These are phyloP conservation scores for Oryza australiensis DNA, from an alignment of 176 grass and related monocot species.

Conservation along the genomic window DNA sequence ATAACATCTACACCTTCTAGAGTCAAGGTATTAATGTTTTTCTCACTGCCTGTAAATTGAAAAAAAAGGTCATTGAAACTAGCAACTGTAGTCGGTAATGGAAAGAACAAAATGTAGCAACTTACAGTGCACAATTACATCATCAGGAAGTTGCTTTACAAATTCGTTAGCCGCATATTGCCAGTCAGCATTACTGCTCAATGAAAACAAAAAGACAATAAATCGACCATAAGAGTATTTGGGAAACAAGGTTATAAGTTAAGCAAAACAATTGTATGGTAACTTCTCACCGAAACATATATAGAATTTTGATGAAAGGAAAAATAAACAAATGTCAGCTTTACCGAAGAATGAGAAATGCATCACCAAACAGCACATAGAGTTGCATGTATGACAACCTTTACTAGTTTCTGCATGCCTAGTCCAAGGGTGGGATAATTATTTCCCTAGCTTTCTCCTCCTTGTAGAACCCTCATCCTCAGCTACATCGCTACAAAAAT, in stretches of 20 bases:
- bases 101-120: neutral
- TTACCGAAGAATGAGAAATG: neutral
- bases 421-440: neutral
- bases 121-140: constrained; percentile 84
- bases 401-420: neutral
- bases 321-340: neutral
- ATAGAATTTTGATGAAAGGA: neutral
- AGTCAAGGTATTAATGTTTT: constrained; percentile 63
- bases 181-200: constrained; percentile 73
- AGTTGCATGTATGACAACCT: neutral
- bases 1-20: constrained; percentile 81
- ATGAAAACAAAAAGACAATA: constrained; percentile 13
- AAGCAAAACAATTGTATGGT: neutral
- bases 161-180: constrained; percentile 79
- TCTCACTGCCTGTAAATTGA: constrained; percentile 68
- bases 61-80: neutral
- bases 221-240: neutral
- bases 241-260: neutral
- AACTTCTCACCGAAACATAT: neutral
- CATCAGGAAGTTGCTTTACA: constrained; percentile 59
- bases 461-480: neutral
- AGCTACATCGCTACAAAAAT: neutral
- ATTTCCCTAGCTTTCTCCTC: neutral
- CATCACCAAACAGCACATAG: neutral
- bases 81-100: neutral